Base-by-base conservation (phyloP, 2,329 filamentous ascomycete genomes). In the Harringtonia aguacate region DNA sequence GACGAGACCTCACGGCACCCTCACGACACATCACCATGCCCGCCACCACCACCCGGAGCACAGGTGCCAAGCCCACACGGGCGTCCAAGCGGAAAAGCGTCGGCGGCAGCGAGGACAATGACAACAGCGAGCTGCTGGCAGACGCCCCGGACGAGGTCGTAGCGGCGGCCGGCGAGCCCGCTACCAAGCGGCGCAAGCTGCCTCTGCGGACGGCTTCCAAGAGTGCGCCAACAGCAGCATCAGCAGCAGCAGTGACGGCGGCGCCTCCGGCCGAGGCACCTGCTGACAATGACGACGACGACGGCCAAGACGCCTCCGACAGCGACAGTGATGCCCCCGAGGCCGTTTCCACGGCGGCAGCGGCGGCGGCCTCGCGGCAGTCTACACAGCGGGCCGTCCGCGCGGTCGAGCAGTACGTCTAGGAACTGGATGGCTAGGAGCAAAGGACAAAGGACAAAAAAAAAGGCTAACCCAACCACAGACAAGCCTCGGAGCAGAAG, bases 301-400 rank as follows among this genome's bases (percentile, higher is more conserved):
- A 65, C 4, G 59, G 63, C 8, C n/a, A n/a, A n/a, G n/a, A n/a
- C n/a, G n/a, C n/a, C n/a, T n/a, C n/a, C n/a, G 36, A 36, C 4
- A 61, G 62, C 2, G 62, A 65, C 4, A 59, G 63, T 8, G 63
- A 62, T 2, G 73, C 73, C 0, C 75, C 75, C 9, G 75, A 79
- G 57, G 74, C 71, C 4, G 67, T 79, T n/a, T 77, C 75, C 1
- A 73, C 72, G 1, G 57, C 61, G 13, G 64, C 64, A 39, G 71
- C 67, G 4, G 72, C 71, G 1, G 64, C 61, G 14, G 61, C 69
- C 46, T 61, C 65, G 20, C 65, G 67, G 47, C 64, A 69, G 51
- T 65, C 67, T 4, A 62, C 65, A 1, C 64, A 70, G 47, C 66
- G 63, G 14, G 66, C 67, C 31, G 64, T 68, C 46, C 69, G 70